Conservation (phyloP, 1,284 basidiomycete species). For the Gastroboletus turbinatus region DNA sequence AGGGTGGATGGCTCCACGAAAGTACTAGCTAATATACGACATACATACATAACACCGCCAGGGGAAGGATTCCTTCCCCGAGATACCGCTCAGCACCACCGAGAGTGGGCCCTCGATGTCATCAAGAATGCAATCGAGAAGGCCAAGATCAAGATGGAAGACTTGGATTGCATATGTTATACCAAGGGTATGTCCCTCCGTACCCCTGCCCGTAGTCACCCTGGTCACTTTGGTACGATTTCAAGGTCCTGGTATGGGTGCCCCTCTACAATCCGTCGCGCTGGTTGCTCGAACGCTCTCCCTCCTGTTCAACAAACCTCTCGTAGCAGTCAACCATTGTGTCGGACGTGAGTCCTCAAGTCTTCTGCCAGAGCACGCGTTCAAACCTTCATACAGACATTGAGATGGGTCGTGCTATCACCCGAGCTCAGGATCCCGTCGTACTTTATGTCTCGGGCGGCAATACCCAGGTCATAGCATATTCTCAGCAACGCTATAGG, state of each 20-base stretch:
- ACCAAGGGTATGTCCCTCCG: slow-evolving; percentile 76
- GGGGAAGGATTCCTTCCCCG: slow-evolving; percentile 96
- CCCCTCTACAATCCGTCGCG: slow-evolving; percentile 92
- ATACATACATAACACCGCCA: slow-evolving; percentile 98
- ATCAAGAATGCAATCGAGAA: slow-evolving; percentile 79
- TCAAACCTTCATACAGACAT: slow-evolving; percentile 65
- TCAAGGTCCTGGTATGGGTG: slow-evolving; percentile 96
- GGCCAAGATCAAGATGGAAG: slow-evolving; percentile 69
- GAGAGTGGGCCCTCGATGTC: slow-evolving; percentile 87
- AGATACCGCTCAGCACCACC: slow-evolving; percentile 95
- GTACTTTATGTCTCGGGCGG: slow-evolving; percentile 99
- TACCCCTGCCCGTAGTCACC: background rate
- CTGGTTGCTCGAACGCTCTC: slow-evolving; percentile 93
- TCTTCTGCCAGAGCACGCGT: background rate
- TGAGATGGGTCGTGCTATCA: slow-evolving; percentile 97
- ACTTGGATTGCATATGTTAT: slow-evolving; percentile 94
- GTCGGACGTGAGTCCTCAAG: slow-evolving; percentile 77
- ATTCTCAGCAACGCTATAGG: slow-evolving; percentile 94
- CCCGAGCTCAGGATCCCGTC: slow-evolving; percentile 92
- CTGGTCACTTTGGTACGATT: background rate
- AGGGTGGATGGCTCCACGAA: slow-evolving; percentile 62
- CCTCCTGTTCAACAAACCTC: slow-evolving; percentile 85
- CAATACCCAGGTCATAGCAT: slow-evolving; percentile 99
- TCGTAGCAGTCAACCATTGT: slow-evolving; percentile 98
- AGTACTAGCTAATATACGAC: slow-evolving; percentile 85